Base-by-base conservation (phyloP, 345 rosid genomes). In the thale cress (Arabidopsis thaliana) region DNA sequence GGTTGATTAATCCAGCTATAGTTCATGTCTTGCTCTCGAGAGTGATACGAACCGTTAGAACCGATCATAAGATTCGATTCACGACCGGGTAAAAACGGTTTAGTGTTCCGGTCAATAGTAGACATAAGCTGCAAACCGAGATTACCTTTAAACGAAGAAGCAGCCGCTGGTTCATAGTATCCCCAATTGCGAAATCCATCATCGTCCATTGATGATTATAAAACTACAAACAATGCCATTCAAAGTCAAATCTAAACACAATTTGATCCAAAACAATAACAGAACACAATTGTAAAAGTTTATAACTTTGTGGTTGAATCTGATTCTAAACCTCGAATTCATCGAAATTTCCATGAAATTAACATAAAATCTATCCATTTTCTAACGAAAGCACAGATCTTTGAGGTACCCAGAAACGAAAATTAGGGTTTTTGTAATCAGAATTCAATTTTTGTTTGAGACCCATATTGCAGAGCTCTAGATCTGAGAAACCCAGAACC, bases 131-230 rank as follows among this genome's bases (percentile, higher is more conserved):
- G 98, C 73, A 94, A 90, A 82, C 89, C 83, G 6, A 88, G 89
- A 23, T 87, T 93, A 37, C 89, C 95, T 72, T 88, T 94, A 65
- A 86, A 89, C 1, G 80, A 45, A 70, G 80, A 45, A 70, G 80
- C 16, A 60, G 90, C 85, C 46, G 93, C 83, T 4, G 90, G 96
- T 71, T 89, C 95, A 84, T 88, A 91, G 81, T 88, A 94, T 59
- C 98, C 97, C 97, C 98, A 90, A 77, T 88, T 88, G 13, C 89
- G 89, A 82, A 89, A 70, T 0, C 89, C 87, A 78, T 91, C 95
- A 8, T 87, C 95, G 36, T 89, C 98, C 97, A 88, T 89, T 67
- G 56, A 16, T 23, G 6, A 22, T 50, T 22, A 50, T 50, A 23
- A 23, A 88, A 13, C 74, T 69, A 69, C 56, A 50, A 89, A 82